Evolutionary conservation across 352 stramenopile genomes (phyloP).

Genomic region (Pythium dissimile): DNA sequence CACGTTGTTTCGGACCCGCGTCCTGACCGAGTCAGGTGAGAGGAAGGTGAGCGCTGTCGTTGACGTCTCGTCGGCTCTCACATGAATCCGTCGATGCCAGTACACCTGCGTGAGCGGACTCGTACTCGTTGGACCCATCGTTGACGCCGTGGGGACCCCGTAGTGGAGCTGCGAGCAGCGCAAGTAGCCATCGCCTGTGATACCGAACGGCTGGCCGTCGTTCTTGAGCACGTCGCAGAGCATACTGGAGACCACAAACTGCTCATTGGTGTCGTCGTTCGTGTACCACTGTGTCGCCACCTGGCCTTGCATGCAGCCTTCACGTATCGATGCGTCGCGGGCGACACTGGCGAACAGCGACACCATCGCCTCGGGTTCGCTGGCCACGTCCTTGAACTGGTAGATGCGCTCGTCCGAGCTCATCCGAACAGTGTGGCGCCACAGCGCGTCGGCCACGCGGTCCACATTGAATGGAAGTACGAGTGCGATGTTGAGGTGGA

Average conservation of each 20-base stretch:
- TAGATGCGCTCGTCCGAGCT: constrained; percentile 5
- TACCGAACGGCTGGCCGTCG: not conserved
- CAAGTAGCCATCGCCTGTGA: constrained; percentile 1
- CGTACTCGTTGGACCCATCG: not conserved
- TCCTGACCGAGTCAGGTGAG: not conserved
- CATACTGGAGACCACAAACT: constrained; percentile 2
- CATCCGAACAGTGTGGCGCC: constrained; percentile 7
- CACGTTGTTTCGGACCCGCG: not conserved
- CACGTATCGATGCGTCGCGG: not conserved
- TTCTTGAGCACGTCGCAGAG: not conserved
- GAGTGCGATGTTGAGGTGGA: not conserved
- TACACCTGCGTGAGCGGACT: constrained; percentile 2
- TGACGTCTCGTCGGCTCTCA: not conserved
- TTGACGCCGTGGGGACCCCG: not conserved
- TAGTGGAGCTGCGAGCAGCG: constrained; percentile 1
- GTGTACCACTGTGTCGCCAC: not conserved
- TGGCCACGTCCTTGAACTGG: not conserved
- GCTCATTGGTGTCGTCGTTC: not conserved
- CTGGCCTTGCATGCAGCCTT: constrained; percentile 9
- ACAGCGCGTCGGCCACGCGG: constrained; percentile 6
- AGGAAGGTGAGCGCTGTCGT: not conserved
- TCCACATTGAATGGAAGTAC: constrained; percentile 1
- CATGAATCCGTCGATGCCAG: constrained; percentile 3
- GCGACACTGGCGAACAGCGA: not conserved
- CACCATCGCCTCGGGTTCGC: not conserved